phyloP scores from a whole-genome alignment of 176 grass and related monocot genomes.

The Oropetium thomaeum region DNA sequence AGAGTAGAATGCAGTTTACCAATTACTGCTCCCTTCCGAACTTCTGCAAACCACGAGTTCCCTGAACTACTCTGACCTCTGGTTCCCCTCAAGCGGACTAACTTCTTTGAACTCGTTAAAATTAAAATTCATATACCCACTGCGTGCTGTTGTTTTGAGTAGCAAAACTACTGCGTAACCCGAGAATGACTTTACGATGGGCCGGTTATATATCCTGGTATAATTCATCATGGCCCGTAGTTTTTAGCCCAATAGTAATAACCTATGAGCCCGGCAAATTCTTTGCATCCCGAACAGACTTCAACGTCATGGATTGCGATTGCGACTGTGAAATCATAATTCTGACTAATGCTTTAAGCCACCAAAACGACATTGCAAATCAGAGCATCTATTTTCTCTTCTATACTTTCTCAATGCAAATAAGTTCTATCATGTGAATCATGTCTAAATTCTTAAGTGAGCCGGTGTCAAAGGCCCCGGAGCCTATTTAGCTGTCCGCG shows the following conservation, averaged over 20 bases:
- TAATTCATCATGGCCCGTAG: background rate
- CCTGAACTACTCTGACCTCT: too few relatives aligned
- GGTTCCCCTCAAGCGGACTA: too few relatives aligned
- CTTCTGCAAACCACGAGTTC: too few relatives aligned
- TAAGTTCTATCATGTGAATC: background rate
- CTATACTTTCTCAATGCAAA: slow-evolving; percentile 17
- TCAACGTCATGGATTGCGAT: background rate
- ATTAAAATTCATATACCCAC: too few relatives aligned
- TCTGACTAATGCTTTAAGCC: background rate
- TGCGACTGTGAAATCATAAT: background rate
- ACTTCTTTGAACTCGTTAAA: too few relatives aligned
- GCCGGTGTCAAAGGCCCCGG: slow-evolving; percentile 1
- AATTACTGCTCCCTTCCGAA: too few relatives aligned
- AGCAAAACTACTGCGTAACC: background rate
- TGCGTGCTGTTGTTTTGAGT: too few relatives aligned
- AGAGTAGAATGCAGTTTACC: too few relatives aligned
- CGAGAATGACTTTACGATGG: too few relatives aligned
- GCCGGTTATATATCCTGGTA: too few relatives aligned
- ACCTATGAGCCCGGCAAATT: background rate
- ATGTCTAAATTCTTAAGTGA: slow-evolving; percentile 23
- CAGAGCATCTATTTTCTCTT: background rate
- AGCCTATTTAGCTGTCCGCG: background rate
- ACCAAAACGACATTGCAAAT: background rate
- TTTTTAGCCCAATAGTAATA: background rate
- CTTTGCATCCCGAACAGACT: background rate